Evolutionary conservation across 2,329 filamentous ascomycete genomes (phyloP), one percentile per base, ranked within the genome.

Genomic region (Dactylonectria macrodidyma): DNA sequence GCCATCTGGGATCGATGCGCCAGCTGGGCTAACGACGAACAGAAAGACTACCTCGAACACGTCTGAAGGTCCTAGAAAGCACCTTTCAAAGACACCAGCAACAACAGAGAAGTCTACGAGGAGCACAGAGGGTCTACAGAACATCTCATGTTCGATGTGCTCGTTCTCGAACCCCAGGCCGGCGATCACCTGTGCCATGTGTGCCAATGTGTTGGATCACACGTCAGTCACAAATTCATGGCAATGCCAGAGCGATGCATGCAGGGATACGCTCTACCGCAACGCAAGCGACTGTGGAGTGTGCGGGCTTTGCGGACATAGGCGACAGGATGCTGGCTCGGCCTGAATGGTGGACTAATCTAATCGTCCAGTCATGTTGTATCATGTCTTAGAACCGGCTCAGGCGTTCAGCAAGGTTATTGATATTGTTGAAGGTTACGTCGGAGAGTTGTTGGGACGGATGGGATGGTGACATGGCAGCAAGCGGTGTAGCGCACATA

Each of bases 251-350:
- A 88, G 86, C 70, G 76, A 78, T 3, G 71, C 81, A 2, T 95
- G 93, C 77, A 80, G 80, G 66, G 84, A 81, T 12, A 88, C 85
- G 52, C 67, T 74, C 22, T 95, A 94, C 77, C 76, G 91, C 59
- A 95, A 95, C 75, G 86, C 91, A 11, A 89, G 87, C 1, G 92
- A 95, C 78, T 89, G 86, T 70, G 91, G 90, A 7, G 78, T 90
- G 1, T 95, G 93, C 77, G 92, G 92, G 3, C 80, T 93, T 5
- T 95, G 93, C 76, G 91, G 90, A 19, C 80, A 79, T 71, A 82
- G 79, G 71, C 80, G 73, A 72, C 22, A n/a, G 33, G 52, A 51
- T 33, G 48, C 12, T 44, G 56, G 33, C 24, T 70, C 64, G 51
- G 61, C n/a, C 34, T 33, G 22, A 52, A 57, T 63, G 26, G 44